Base-by-base conservation (phyloP, 2,329 filamentous ascomycete species). In the Pseudofabraea citricarpa region DNA sequence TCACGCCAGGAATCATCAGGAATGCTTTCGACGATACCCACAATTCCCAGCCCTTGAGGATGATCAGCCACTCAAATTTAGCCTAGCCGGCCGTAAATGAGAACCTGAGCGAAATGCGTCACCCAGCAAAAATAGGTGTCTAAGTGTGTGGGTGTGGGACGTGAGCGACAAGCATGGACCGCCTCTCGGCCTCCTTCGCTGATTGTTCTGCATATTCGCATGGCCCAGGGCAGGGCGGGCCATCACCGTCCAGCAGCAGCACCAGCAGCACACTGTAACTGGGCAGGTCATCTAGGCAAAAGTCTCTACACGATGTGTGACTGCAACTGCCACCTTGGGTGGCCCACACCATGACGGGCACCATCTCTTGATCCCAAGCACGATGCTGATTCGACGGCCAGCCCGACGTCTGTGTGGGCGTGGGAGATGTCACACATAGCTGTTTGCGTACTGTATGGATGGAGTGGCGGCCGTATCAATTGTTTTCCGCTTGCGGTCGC, bases 391-490 rank as follows among this genome's bases (percentile, higher is more conserved):
- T 42, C 23, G 36, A 31, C 39, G 40, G 48, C 32, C 35, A 33
- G 40, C 16, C 41, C 42, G 20, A 40, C 31, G 37, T 31, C 36
- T 37, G 36, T 36, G 26, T 45, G 44, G 48, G 35, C 10, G 46
- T 46, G 47, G 44, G n/a, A 33, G 27, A 43, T 49, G 40, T 49
- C 38, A 35, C 44, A 47, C 38, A 39, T 38, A 41, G 46, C 43
- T 44, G 42, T 46, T 50, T 48, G 52, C 46, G 49, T 50, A 40
- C 44, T 47, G 42, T 18, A 4, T 31, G 4, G 5, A 15, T n/a
- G 9, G 35, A 41, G 47, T 52, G 46, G 47, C 51, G 48, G 40
- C 42, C 48, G 46, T 35, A 26, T 42, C 42, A 32, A 36, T 38
- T 44, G 35, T 29, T 37, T 44, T n/a, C 27, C 33, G 43, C 41